Base-by-base conservation (phyloP, 192 early-diverging fungal species). In the Podila epigama region DNA sequence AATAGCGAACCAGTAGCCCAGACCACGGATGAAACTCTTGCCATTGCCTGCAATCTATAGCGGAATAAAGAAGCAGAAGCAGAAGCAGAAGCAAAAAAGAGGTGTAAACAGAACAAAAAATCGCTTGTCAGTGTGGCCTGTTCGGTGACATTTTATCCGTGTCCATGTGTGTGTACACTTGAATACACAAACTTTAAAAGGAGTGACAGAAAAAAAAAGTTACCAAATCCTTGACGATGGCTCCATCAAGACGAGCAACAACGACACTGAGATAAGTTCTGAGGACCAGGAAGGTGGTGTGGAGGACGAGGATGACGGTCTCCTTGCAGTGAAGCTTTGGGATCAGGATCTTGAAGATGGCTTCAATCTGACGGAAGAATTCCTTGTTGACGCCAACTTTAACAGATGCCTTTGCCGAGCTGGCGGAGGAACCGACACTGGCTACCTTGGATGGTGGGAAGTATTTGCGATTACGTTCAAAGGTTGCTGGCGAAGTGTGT, bases 181-280 rank as follows among this genome's bases (percentile, higher is more conserved):
- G 32, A 35, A 58, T 8, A 32, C 32, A 2, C 20, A n/a, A 5
- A 41, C 20, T 27, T 18, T 20, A 28, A 42, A 15, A 28, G 1
- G 41, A 50, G 3, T 40, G 15, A 29, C 8, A 37, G 5, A 16
- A 58, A 27, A 12, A 51, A 57, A 13, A 1, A 7, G 84, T 82
- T 73, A 96, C 97, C 87, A 98, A 83, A 69, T 98, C 90, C 84
- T 92, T 92, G 75, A 98, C 97, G 60, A 98, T 93, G 70, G 92
- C 88, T 57, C 97, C 97, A 65, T 98, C 97, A 55, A 98, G 79
- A 56, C 90, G 84, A 27, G 97, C 97, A 20, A 95, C 97, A 2
- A 98, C 88, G 22, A 98, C 93, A 79, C 90, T 91, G 42, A 98
- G 84, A 68, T 93, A 98, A 1, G 97, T 97, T 65, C 97, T 82